A percentile compares a stretch with the other conserved stretches of the same genome.
These are phyloP conservation scores for Hura crepitans DNA, from an alignment of 441 rosid genomes.

Conservation along the genomic window DNA sequence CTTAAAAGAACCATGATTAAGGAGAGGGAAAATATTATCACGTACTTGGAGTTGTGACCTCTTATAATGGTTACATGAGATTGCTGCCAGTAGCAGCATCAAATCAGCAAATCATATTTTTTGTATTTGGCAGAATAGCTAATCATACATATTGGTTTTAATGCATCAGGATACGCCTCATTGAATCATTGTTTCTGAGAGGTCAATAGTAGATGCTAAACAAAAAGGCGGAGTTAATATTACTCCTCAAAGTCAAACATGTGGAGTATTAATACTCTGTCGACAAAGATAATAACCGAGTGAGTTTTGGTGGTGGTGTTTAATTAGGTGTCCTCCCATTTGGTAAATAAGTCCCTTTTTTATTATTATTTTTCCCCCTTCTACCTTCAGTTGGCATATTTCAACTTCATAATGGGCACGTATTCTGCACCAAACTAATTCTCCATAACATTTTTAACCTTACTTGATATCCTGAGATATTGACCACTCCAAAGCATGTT, in stretches of 20 bases:
- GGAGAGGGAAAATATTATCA: background rate
- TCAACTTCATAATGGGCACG: background rate
- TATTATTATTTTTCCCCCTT: background rate
- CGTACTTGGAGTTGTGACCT: background rate
- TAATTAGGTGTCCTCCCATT: background rate
- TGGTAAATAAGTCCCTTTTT: background rate
- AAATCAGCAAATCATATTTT: background rate
- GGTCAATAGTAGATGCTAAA: constrained; percentile 86
- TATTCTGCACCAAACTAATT: background rate
- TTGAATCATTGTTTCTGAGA: constrained; percentile 57
- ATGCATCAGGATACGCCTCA: constrained; percentile 86
- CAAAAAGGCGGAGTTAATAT: constrained; percentile 50
- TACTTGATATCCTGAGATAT: background rate
- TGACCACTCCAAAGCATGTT: background rate
- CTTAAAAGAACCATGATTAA: background rate
- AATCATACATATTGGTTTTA: background rate
- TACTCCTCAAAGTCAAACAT: constrained; percentile 47
- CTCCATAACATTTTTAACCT: background rate
- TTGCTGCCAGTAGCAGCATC: too few species aligned
- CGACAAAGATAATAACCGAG: background rate
- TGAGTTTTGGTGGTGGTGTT: constrained; percentile 12
- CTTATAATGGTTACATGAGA: background rate
- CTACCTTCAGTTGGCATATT: background rate
- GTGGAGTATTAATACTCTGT: constrained; percentile 39
- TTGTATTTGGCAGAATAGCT: background rate